phyloP scores from a whole-genome alignment of 2,329 filamentous ascomycete genomes.

The Pseudopithomyces chartarum region DNA sequence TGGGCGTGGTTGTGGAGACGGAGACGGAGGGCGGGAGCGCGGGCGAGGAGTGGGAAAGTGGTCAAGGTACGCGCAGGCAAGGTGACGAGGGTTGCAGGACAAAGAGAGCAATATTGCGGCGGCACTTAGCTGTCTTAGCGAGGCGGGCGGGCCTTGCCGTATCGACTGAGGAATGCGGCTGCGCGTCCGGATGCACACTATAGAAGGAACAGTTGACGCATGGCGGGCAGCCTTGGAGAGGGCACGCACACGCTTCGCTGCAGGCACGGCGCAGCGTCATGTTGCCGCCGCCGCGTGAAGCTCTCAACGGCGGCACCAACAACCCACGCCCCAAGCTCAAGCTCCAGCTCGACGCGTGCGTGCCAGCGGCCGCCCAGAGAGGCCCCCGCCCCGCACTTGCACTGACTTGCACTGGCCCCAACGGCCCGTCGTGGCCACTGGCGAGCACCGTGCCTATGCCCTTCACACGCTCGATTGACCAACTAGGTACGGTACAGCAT shows the following conservation, averaged over 20 bases:
- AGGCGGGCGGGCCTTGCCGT: conserved; percentile 35
- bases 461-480: background rate
- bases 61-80: conserved; percentile 17
- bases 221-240: no score
- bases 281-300: background rate
- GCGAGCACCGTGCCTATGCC: no score
- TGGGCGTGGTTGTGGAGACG: conserved; percentile 22
- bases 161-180: conserved; percentile 24
- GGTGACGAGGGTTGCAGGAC: conserved; percentile 25
- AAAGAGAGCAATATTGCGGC: conserved; percentile 25
- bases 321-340: background rate
- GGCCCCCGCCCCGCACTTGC: background rate
- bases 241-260: background rate
- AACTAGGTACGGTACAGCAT: background rate
- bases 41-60: conserved; percentile 16
- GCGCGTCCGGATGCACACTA: background rate
- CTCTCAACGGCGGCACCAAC: background rate
- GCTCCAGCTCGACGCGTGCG: conserved; percentile 5
- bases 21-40: conserved; percentile 12
- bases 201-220: background rate
- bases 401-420: conserved; percentile 2
- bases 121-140: conserved; percentile 35
- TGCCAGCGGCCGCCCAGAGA: background rate
- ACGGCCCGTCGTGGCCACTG: background rate
- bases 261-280: conserved; percentile 8